phyloP scores from a whole-genome alignment of 257 asterid genomes.

The Solanum dulcamara region DNA sequence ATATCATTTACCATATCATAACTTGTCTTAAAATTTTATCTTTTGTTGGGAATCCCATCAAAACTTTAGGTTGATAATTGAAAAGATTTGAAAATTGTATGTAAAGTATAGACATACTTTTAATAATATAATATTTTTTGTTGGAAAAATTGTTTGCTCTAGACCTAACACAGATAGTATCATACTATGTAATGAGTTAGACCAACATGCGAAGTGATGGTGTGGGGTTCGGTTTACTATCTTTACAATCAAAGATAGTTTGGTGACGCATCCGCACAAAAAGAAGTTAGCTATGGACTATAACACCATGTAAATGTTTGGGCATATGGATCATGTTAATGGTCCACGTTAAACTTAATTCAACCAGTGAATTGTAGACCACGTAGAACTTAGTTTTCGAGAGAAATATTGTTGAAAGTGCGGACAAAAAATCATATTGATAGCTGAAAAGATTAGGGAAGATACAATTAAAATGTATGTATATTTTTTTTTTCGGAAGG shows the following conservation, averaged over 20 bases:
- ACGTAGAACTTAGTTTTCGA: background rate
- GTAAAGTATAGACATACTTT: background rate
- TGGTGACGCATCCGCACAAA: background rate
- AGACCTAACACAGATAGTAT: background rate
- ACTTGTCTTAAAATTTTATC: background rate
- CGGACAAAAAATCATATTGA: no score
- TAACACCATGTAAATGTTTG: background rate
- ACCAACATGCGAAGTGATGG: background rate
- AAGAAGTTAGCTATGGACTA: background rate
- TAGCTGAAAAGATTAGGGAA: no score
- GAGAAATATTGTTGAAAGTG: background rate
- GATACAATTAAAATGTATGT: background rate
- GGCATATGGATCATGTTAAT: background rate
- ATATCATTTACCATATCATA: background rate
- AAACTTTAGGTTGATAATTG: background rate
- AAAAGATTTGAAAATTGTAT: background rate
- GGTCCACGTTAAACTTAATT: background rate
- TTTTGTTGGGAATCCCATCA: background rate
- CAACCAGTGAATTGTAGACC: background rate
- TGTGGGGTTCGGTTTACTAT: background rate
- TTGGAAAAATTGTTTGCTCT: background rate
- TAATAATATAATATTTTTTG: no score
- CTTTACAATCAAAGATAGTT: background rate
- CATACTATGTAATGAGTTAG: background rate
- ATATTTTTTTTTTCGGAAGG: background rate